phyloP scores from a whole-genome alignment of 2,329 filamentous ascomycete genomes.

The Leptoxyphium fumago region DNA sequence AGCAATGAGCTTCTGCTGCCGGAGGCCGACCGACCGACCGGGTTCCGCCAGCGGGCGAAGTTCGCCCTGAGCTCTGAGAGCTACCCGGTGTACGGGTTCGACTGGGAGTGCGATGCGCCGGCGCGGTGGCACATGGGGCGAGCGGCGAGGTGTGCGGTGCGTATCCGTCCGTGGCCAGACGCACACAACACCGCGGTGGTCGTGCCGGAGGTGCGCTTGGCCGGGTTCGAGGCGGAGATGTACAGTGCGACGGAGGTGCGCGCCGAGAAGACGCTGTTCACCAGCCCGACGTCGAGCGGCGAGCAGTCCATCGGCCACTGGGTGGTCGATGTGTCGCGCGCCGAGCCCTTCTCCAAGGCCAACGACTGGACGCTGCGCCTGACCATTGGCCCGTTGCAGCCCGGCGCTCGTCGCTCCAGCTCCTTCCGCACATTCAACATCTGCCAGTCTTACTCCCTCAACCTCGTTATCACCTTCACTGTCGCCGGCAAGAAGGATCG shows the following conservation, averaged over 20 bases:
- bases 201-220: conserved; percentile 1
- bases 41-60: conserved; percentile 11
- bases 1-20: conserved; percentile 11
- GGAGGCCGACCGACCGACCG: conserved; percentile 7
- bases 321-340: neutral
- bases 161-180: conserved; percentile 1
- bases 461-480: neutral
- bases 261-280: neutral
- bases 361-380: conserved; percentile 2
- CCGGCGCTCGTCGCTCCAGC: neutral
- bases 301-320: neutral
- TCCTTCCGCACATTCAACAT: conserved; percentile 5
- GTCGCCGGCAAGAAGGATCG: conserved; percentile 1
- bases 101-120: conserved; percentile 7
- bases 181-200: conserved; percentile 1
- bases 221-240: neutral
- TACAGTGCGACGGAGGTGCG: neutral
- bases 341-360: conserved; percentile 3
- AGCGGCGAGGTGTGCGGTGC: neutral
- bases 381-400: neutral
- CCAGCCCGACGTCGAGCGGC: neutral
- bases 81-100: conserved; percentile 8
- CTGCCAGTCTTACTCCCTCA: conserved; percentile 1
- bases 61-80: conserved; percentile 8
- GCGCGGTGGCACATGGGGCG: conserved; percentile 7